Percentiles rank a stretch among this genome's conserved stretches.
These are phyloP conservation scores for Xylaria curta DNA, from an alignment of 495 filamentous ascomycete species.

Conservation along the genomic window DNA sequence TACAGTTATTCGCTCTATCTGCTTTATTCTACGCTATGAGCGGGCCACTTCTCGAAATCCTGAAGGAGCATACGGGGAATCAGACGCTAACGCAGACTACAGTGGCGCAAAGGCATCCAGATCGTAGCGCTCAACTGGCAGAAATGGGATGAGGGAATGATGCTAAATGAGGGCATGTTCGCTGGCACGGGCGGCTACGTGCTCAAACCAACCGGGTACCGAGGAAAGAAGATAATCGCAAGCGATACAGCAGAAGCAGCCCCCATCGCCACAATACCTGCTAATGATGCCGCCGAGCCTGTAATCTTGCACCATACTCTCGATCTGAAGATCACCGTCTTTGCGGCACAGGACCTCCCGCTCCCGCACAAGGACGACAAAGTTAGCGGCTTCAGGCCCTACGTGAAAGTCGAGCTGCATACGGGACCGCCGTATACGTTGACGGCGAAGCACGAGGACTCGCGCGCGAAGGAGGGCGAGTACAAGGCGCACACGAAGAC, in stretches of 20 bases:
- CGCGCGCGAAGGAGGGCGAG: constrained; percentile 60
- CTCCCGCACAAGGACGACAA: constrained; percentile 59
- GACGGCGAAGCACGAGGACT: constrained; percentile 33
- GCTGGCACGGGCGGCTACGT: constrained; percentile 79
- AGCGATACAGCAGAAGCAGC: not conserved
- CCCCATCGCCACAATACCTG: not conserved
- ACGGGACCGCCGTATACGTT: constrained; percentile 66
- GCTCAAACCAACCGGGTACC: constrained; percentile 72
- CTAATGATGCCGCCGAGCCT: constrained; percentile 4
- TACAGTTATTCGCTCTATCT: not conserved
- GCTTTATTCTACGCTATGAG: not conserved
- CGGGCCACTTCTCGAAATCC: too few relatives aligned
- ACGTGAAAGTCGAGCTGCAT: constrained; percentile 83
- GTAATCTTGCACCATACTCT: constrained; percentile 54
- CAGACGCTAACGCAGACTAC: constrained; percentile 10
- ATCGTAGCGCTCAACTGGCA: constrained; percentile 97
- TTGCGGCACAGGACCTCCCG: constrained; percentile 64
- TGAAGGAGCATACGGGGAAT: not conserved
- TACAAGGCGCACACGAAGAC: constrained; percentile 74
- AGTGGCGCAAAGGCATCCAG: constrained; percentile 87
- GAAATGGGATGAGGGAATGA: constrained; percentile 86
- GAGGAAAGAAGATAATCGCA: constrained; percentile 32
- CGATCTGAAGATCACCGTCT: constrained; percentile 59
- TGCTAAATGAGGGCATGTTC: constrained; percentile 96
- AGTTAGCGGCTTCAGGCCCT: constrained; percentile 70